Evolutionary conservation across 202 grass and related monocot species (phyloP).

Genomic region (Zizania palustris): DNA sequence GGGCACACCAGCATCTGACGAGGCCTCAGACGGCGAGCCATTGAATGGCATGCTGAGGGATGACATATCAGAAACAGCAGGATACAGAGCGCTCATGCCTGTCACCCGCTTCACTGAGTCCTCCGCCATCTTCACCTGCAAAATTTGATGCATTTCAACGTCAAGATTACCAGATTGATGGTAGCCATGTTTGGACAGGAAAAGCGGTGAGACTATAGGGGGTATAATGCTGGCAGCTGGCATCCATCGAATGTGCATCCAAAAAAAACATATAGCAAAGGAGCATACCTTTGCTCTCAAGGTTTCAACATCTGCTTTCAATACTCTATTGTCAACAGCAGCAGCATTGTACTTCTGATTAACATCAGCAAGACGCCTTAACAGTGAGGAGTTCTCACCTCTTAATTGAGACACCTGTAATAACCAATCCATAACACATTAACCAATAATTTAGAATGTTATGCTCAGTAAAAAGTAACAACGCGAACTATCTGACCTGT

Average conservation of each 20-base stretch:
- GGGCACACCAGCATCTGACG: slow-evolving; percentile 51
- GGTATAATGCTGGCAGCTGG: neutral
- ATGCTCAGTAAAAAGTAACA: neutral
- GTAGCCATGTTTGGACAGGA: neutral
- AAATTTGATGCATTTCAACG: slow-evolving; percentile 11
- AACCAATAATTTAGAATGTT: neutral
- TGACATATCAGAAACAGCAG: slow-evolving; percentile 60
- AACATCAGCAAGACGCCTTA: slow-evolving; percentile 78
- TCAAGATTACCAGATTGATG: neutral
- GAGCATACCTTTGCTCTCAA: slow-evolving; percentile 77
- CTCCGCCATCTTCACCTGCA: slow-evolving; percentile 97
- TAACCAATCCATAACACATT: neutral
- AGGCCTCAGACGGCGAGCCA: slow-evolving; percentile 64
- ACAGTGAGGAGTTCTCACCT: slow-evolving; percentile 75
- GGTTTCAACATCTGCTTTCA: slow-evolving; percentile 94
- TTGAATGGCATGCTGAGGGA: slow-evolving; percentile 68
- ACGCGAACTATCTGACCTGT: slow-evolving; percentile 54
- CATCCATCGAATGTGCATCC: neutral
- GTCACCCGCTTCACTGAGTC: slow-evolving; percentile 81
- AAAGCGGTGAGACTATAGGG: neutral
- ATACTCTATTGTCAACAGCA: slow-evolving; percentile 90
- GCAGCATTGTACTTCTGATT: slow-evolving; percentile 86
- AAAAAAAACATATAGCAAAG: slow-evolving; percentile 8
- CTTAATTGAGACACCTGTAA: slow-evolving; percentile 76
- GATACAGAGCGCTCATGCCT: slow-evolving; percentile 61